Evolutionary conservation across 257 asterid species (phyloP).

Genomic region (Solanum microdontum): DNA sequence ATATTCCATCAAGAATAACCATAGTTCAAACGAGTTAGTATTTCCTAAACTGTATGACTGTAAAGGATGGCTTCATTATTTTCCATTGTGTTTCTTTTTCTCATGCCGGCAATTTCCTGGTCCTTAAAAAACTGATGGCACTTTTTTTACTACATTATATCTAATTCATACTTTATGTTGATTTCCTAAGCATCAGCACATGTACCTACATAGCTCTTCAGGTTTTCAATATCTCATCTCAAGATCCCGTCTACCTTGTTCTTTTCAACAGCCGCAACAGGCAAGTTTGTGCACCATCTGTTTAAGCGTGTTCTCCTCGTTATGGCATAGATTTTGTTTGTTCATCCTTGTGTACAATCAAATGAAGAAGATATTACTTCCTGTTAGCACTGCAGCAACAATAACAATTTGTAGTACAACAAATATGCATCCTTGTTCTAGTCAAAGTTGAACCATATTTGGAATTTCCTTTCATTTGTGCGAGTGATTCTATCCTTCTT

Average conservation of each 20-base stretch:
- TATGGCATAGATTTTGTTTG: not conserved
- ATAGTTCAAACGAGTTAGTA: not conserved
- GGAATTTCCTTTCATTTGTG: not conserved
- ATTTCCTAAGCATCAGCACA: constrained; percentile 43
- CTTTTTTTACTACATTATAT: not conserved
- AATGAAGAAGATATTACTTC: not conserved
- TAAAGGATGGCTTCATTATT: not conserved
- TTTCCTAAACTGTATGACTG: not conserved
- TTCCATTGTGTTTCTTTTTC: not conserved
- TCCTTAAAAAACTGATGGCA: not conserved
- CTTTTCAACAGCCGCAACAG: constrained; percentile 54
- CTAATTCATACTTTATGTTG: not conserved
- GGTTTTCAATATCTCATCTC: constrained; percentile 41
- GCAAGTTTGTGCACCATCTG: constrained; percentile 26
- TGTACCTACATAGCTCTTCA: constrained; percentile 57
- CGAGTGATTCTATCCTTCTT: not conserved
- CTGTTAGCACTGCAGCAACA: not conserved
- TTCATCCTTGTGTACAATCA: not conserved
- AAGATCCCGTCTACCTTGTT: constrained; percentile 44
- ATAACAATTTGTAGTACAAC: not conserved
- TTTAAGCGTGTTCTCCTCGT: not conserved
- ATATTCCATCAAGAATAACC: not conserved
- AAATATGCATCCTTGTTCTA: not conserved
- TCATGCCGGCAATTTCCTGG: not conserved
- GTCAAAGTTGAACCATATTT: not conserved